Conservation (phyloP, 2,329 filamentous ascomycete genomes). For the Phialemoniopsis sp. region DNA sequence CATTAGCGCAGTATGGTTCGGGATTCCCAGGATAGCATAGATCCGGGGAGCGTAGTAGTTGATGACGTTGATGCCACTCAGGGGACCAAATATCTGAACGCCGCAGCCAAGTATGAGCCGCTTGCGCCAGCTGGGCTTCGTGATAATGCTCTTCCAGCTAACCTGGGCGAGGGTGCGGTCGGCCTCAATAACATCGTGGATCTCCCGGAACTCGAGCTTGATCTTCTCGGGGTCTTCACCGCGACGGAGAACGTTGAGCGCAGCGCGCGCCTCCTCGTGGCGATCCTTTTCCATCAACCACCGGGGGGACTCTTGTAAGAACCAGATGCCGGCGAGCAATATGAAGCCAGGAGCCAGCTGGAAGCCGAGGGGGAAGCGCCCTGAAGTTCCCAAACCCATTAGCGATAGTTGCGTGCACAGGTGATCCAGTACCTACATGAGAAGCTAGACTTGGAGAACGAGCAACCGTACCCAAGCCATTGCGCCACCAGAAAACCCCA, state of each 20-base stretch:
- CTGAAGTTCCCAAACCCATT: too few relatives aligned
- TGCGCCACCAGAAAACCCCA: slow-evolving; percentile 1
- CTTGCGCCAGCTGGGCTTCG: slow-evolving; percentile 34
- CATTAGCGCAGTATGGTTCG: too few relatives aligned
- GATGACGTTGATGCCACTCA: slow-evolving; percentile 40
- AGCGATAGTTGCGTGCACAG: too few relatives aligned
- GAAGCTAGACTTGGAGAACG: slow-evolving; percentile 12
- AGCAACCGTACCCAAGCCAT: slow-evolving; percentile 31
- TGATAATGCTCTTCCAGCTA: slow-evolving; percentile 34
- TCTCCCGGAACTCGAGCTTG: slow-evolving; percentile 24
- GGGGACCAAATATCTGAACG: slow-evolving; percentile 46
- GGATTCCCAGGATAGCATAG: too few relatives aligned
- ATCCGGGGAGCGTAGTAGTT: slow-evolving; percentile 35
- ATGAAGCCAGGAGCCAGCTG: slow-evolving; percentile 3
- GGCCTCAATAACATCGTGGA: slow-evolving; percentile 34
- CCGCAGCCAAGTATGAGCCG: slow-evolving; percentile 41
- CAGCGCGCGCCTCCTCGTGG: slow-evolving; percentile 20
- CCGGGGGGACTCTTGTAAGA: slow-evolving; percentile 19
- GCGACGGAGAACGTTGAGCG: slow-evolving; percentile 33
- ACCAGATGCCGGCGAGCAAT: slow-evolving; percentile 16
- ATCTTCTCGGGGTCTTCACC: slow-evolving; percentile 6
- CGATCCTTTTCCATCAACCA: slow-evolving; percentile 19
- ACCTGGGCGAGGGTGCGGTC: slow-evolving; percentile 33
- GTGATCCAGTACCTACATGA: slow-evolving; percentile 1
- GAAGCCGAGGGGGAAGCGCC: slow-evolving; percentile 1